Percentiles rank a stretch among this genome's conserved stretches.
Evolutionary conservation across 192 early-diverging fungal genomes (phyloP).

Genomic region (Haplosporangium gracile): DNA sequence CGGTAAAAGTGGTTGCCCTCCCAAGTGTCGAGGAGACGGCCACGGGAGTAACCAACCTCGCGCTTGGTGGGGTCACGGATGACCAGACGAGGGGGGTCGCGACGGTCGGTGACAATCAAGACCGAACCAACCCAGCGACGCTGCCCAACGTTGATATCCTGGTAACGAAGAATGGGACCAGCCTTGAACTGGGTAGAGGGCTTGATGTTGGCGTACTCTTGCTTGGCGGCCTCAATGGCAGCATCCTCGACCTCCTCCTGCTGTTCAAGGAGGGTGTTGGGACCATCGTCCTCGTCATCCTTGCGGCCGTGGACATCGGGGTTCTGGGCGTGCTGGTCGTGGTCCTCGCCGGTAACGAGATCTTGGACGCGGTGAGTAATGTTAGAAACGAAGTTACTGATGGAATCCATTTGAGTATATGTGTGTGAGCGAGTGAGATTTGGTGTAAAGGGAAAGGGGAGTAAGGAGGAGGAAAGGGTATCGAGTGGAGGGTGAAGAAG

Average conservation of each 20-base stretch:
- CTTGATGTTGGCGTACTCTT: constrained; percentile 52
- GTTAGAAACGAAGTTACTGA: constrained; percentile 22
- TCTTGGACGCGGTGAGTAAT: constrained; percentile 43
- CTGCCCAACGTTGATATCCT: constrained; percentile 64
- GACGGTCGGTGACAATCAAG: constrained; percentile 58
- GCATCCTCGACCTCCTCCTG: constrained; percentile 51
- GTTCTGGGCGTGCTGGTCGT: constrained; percentile 11
- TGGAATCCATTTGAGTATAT: constrained; percentile 19
- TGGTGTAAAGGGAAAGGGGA: constrained; percentile 4
- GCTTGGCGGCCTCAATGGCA: constrained; percentile 43
- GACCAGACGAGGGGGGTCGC: constrained; percentile 32
- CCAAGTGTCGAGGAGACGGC: constrained; percentile 38
- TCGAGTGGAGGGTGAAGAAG: constrained; percentile 15
- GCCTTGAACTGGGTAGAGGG: constrained; percentile 54
- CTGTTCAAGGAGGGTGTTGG: constrained; percentile 39
- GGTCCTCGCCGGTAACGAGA: constrained; percentile 47
- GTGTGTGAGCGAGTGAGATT: not conserved
- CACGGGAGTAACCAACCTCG: constrained; percentile 28
- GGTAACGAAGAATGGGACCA: constrained; percentile 68
- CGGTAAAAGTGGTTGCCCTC: constrained; percentile 55
- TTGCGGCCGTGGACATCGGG: not conserved
- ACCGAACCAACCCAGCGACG: constrained; percentile 69
- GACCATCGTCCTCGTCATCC: constrained; percentile 1
- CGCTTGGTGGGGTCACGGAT: constrained; percentile 51
- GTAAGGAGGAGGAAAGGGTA: constrained; percentile 5